Percentiles rank a stretch among this genome's conserved stretches.
These are phyloP conservation scores for Acanthamoeba healyi DNA, from an alignment of 208 protist species.

Conservation along the genomic window DNA sequence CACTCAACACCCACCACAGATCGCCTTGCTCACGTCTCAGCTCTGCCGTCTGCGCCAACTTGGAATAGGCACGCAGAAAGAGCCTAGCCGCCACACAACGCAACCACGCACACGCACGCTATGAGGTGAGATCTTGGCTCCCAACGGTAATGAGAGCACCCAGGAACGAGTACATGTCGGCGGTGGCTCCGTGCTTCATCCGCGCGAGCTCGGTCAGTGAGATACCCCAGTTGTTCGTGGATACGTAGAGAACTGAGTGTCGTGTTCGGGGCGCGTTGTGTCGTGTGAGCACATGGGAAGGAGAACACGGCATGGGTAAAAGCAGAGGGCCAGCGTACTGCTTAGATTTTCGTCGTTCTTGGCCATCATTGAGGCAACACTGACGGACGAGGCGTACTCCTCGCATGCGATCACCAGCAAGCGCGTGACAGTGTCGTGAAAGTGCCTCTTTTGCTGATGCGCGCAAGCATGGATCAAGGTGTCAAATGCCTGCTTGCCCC, in stretches of 20 bases:
- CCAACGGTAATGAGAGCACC: too few species aligned
- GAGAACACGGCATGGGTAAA: not conserved
- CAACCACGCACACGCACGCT: not conserved
- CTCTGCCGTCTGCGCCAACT: constrained; percentile 46
- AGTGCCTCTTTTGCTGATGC: not conserved
- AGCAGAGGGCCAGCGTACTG: not conserved
- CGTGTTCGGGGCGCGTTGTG: too few species aligned
- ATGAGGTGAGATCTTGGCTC: not conserved
- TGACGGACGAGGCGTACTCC: constrained; percentile 57
- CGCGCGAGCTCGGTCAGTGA: constrained; percentile 49
- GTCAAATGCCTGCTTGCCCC: too few species aligned
- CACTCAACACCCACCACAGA: constrained; percentile 70
- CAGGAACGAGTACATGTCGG: constrained; percentile 1
- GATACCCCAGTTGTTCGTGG: constrained; percentile 69
- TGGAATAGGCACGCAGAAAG: constrained; percentile 57
- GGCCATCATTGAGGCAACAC: not conserved
- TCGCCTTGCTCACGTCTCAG: not conserved
- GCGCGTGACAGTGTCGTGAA: constrained; percentile 22
- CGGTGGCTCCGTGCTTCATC: constrained; percentile 16
- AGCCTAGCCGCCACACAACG: not conserved
- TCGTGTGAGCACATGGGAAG: not conserved
- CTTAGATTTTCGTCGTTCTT: not conserved
- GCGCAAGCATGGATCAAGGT: too few species aligned
- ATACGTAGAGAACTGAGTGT: constrained; percentile 21
- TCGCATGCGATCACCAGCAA: constrained; percentile 64